Base-by-base conservation (phyloP, 2,329 filamentous ascomycete genomes). In the Fusarium sp. region DNA sequence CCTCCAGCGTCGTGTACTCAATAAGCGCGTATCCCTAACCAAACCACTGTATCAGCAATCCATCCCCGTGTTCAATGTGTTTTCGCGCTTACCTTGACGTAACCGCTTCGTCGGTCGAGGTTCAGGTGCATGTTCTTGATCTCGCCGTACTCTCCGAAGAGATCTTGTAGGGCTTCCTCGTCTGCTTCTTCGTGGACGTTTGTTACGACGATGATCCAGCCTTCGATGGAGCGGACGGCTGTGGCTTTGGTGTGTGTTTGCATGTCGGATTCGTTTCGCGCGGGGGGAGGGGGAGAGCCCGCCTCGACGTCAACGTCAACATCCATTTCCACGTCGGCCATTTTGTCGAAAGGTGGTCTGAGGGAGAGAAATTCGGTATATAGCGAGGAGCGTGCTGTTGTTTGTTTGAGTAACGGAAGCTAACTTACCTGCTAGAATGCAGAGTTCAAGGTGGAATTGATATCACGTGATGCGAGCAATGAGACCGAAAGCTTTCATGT, bases 91-190 rank as follows among this genome's bases (percentile, higher is more conserved):
- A 93, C 94, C 92, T 96, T 96, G 77, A 96, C 94, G 79, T 96
- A 96, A 80, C 94, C 94, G 70, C 92, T 96, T 78, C 94, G 87
- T 61, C 94, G 87, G 81, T 96, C 94, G 72, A 96, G 85, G 80
- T 96, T 96, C 80, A 96, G 83, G 80, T 96, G 94, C 80, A 96
- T 81, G 80, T 96, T 96, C 87, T 95, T 95, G 79, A 96, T 94
- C 83, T 96, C 93, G 77, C 94, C 94, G 80, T 89, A 96, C 78
- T 96, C 94, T 79, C 90, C 92, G 81, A 96, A 96, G 82, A 91
- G 88, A 81, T 96, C 94, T 79, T 93, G 92, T 64, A 96, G 82
- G 51, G 93, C 91, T 85, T 96, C 94, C 84, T 96, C 94, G 77
- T 92, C 93, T 56, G 94, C 93, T 82, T 96, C 94, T 81, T 96